Percentiles rank a stretch among this genome's conserved stretches.
Conservation (phyloP, 495 filamentous ascomycete species). For the Lichenothelia convexa region DNA sequence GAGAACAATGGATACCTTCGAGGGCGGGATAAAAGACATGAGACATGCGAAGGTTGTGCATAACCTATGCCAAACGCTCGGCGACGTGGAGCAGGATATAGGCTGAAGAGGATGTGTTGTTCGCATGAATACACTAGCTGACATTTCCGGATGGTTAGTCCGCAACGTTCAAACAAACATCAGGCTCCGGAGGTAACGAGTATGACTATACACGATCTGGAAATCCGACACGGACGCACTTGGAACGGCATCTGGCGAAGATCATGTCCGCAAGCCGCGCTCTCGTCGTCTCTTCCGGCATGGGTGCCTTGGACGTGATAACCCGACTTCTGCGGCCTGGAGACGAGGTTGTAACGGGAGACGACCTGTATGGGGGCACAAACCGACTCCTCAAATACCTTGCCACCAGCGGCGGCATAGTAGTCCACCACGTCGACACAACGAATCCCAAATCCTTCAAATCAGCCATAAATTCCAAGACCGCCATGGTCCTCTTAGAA, state of each 20-base stretch:
- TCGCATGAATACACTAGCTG: not conserved
- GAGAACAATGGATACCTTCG: too few relatives aligned
- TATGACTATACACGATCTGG: slow-evolving; percentile 98
- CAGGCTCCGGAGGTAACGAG: slow-evolving; percentile 55
- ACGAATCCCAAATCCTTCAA: slow-evolving; percentile 51
- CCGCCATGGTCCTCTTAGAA: slow-evolving; percentile 89
- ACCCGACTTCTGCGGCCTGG: slow-evolving; percentile 83
- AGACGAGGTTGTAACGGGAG: slow-evolving; percentile 91
- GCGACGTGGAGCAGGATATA: too few relatives aligned
- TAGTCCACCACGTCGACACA: slow-evolving; percentile 93
- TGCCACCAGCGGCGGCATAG: slow-evolving; percentile 62
- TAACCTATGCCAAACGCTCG: too few relatives aligned
- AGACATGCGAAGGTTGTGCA: too few relatives aligned
- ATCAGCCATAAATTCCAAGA: slow-evolving; percentile 54
- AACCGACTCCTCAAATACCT: slow-evolving; percentile 88
- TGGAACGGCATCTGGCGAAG: slow-evolving; percentile 93
- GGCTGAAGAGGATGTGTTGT: too few relatives aligned
- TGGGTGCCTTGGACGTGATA: slow-evolving; percentile 94
- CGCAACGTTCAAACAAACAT: slow-evolving; percentile 92
- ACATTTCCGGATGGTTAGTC: slow-evolving; percentile 31
- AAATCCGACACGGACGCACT: slow-evolving; percentile 88
- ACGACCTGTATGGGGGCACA: slow-evolving; percentile 92
- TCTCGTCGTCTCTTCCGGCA: slow-evolving; percentile 84
- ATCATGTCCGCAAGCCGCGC: slow-evolving; percentile 90
- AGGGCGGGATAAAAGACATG: too few relatives aligned